phyloP scores from a whole-genome alignment of 108 stramenopile genomes.

The Fragilariopsis cylindrus region DNA sequence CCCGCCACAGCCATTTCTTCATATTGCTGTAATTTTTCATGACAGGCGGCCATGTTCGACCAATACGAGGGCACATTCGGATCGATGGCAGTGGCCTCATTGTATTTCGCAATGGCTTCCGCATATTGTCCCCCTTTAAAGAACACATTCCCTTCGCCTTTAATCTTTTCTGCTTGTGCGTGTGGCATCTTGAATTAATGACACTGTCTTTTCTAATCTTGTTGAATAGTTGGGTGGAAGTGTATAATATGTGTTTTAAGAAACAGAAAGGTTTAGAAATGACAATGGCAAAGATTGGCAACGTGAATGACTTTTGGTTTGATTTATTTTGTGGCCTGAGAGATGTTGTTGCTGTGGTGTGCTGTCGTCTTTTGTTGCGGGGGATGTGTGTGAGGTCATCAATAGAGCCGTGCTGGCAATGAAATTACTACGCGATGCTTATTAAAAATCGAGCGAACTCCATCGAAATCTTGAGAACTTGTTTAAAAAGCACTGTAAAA shows the following conservation, averaged over 20 bases:
- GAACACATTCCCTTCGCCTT: constrained; percentile 86
- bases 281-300: too few species aligned
- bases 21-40: constrained; percentile 90
- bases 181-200: constrained; percentile 39
- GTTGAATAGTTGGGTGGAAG: too few species aligned
- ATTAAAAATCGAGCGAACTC: too few species aligned
- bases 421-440: too few species aligned
- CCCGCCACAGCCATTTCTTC: constrained; percentile 92
- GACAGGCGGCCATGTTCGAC: constrained; percentile 91
- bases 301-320: too few species aligned
- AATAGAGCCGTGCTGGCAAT: too few species aligned
- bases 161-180: constrained; percentile 80
- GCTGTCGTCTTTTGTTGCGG: too few species aligned
- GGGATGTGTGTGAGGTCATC: too few species aligned
- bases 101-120: constrained; percentile 89
- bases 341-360: too few species aligned
- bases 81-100: constrained; percentile 82
- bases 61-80: constrained; percentile 80
- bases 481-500: not conserved
- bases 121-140: constrained; percentile 85
- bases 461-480: not conserved
- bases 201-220: not conserved
- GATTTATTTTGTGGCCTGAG: too few species aligned
- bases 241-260: too few species aligned
- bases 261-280: too few species aligned